Base-by-base conservation (phyloP, 371 early-diverging fungal genomes). In the Mucor ambiguus region DNA sequence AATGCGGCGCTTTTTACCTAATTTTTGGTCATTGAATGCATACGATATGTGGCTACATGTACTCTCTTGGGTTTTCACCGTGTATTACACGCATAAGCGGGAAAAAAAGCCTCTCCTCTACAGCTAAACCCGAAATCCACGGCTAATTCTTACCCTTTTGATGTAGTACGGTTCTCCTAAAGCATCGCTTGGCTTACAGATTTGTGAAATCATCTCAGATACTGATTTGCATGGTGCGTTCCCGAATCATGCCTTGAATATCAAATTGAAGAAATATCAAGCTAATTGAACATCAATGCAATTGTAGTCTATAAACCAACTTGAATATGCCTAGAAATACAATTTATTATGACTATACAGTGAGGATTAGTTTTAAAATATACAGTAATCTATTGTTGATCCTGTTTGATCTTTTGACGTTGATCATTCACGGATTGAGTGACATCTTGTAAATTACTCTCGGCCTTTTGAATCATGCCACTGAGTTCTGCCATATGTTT, bases 401-500 rank as follows among this genome's bases (percentile, higher is more conserved):
- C 32, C 33, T 58, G 28, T 38, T 58, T 46, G 9, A 72, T 54
- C 37, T 64, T 68, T 59, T 68, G 48, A 35, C 66, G 60, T 37
- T 75, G 75, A 35, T 64, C 61, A 20, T 64, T 48, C 22, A 69
- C 65, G 22, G 60, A 43, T n/a, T 64, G 30, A 16, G 72, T 72
- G 10, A 72, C 69, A 16, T 71, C 61, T 12, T 75, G 63, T 29
- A 75, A 37, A 33, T 64, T 75, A 8, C 43, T 44, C 18, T 66
- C 75, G 2, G 69, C 72, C n/a, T 66, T 61, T 26, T 69, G 60
- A 43, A 75, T 68, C 75, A 75, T 72, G 24, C 32, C 32, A 29
- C 58, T 65, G 24, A 73, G 26, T 35, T 69, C 73, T 24, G 18
- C 16, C 63, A 73, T 67, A 3, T 70, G 73, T 61, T 44, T 62